phyloP scores from a whole-genome alignment of 805 yeast genomes.

The Ogataea paraovalis region DNA sequence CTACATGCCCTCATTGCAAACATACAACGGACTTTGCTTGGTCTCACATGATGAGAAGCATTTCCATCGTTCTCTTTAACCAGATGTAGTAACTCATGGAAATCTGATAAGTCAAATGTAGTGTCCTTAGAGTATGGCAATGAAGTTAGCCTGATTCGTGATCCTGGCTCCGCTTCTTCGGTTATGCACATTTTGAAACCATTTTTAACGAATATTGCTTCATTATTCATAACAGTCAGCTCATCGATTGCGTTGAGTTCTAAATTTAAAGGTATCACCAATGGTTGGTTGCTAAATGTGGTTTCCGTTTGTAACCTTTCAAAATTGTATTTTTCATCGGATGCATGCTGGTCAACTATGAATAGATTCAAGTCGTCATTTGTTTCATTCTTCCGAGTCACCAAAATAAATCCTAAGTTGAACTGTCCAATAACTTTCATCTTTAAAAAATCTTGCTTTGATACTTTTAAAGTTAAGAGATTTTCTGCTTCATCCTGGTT shows the following conservation, averaged over 20 bases:
- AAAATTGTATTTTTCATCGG: slow-evolving; percentile 92
- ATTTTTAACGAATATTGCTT: slow-evolving; percentile 56
- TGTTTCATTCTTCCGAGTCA: slow-evolving; percentile 41
- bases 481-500: slow-evolving; percentile 52
- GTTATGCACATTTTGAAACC: slow-evolving; percentile 66
- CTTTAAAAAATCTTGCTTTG: slow-evolving; percentile 64
- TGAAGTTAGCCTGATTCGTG: slow-evolving; percentile 49
- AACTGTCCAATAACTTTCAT: slow-evolving; percentile 92
- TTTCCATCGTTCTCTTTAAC: slow-evolving; percentile 52
- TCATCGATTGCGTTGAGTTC: slow-evolving; percentile 79
- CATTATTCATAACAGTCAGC: slow-evolving; percentile 58
- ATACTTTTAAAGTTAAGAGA: slow-evolving; percentile 54
- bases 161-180: slow-evolving; percentile 52
- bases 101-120: slow-evolving; percentile 63
- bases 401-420: slow-evolving; percentile 90
- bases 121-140: slow-evolving; percentile 72
- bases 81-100: slow-evolving; percentile 71
- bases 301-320: slow-evolving; percentile 60
- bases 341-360: slow-evolving; percentile 95
- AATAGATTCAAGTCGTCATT: slow-evolving; percentile 54
- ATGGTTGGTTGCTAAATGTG: slow-evolving; percentile 60
- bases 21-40: slow-evolving; percentile 77
- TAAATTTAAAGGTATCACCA: slow-evolving; percentile 55
- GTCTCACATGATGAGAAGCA: slow-evolving; percentile 41
- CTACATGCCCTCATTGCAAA: slow-evolving; percentile 96